Evolutionary conservation across 2,329 filamentous ascomycete species (phyloP).

Genomic region (Colletotrichum sp.): DNA sequence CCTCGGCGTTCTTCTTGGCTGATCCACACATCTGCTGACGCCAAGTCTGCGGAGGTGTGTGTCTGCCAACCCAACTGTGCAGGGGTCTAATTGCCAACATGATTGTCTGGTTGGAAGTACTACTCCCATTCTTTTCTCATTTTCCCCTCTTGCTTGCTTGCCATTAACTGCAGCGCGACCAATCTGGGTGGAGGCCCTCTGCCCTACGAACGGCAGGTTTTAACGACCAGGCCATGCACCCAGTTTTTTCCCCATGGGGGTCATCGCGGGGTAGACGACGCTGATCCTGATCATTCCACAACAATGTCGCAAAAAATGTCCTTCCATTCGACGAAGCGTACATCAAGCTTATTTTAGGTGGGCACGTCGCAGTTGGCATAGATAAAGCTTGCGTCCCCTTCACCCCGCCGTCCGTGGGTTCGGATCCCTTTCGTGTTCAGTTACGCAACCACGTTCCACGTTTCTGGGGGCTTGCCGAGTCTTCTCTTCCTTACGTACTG

Average conservation of each 20-base stretch:
- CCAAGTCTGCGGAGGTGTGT: constrained; percentile 1
- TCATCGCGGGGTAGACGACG: constrained; percentile 14
- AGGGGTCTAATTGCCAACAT: background rate
- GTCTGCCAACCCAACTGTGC: constrained; percentile 4
- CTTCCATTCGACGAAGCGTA: background rate
- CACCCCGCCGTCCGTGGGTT: background rate
- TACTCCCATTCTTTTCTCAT: background rate
- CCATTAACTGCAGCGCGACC: background rate
- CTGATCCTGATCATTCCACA: constrained; percentile 9
- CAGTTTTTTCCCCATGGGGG: constrained; percentile 14
- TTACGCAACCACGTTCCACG: background rate
- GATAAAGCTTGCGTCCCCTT: constrained; percentile 15
- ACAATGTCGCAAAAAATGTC: background rate
- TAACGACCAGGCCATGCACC: background rate
- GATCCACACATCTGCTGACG: constrained; percentile 21
- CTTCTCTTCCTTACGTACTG: background rate
- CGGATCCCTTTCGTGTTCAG: background rate
- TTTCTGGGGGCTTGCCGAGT: background rate
- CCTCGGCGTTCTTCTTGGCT: constrained; percentile 9
- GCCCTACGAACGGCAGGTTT: constrained; percentile 2
- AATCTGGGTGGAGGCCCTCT: background rate
- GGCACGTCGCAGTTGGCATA: constrained; percentile 6
- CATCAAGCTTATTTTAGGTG: constrained; percentile 10
- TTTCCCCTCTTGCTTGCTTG: background rate
- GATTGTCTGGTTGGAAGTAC: background rate